A percentile compares a stretch with the other conserved stretches of the same genome.
These are phyloP conservation scores for Botryotinia narcissicola DNA, from an alignment of 2,329 filamentous ascomycete species.

Conservation along the genomic window DNA sequence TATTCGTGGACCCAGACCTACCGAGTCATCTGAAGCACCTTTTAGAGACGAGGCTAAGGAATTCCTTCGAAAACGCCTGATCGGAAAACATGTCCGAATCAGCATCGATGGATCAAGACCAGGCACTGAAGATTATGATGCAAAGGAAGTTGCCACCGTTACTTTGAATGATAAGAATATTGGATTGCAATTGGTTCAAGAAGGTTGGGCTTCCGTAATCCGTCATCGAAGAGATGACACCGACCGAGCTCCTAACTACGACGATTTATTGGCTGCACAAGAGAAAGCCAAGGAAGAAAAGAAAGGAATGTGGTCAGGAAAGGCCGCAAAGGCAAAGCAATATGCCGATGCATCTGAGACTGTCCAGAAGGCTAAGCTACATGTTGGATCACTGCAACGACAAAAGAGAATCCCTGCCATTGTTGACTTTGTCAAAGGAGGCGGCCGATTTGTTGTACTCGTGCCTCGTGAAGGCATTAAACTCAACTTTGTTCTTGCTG, in stretches of 20 bases:
- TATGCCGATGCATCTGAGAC: constrained; percentile 90
- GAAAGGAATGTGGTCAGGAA: constrained; percentile 94
- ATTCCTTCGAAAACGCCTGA: constrained; percentile 87
- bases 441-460: constrained; percentile 86
- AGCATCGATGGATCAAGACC: constrained; percentile 88
- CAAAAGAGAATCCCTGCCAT: constrained; percentile 91
- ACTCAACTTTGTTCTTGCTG: constrained; percentile 89
- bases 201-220: constrained; percentile 90
- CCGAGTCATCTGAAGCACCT: constrained; percentile 80
- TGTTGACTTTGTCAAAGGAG: constrained; percentile 98
- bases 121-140: constrained; percentile 85
- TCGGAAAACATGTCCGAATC: constrained; percentile 92
- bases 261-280: constrained; percentile 78
- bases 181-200: constrained; percentile 80
- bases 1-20: constrained; percentile 85
- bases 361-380: constrained; percentile 92
- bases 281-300: constrained; percentile 80
- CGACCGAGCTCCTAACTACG: constrained; percentile 90
- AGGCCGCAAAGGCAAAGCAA: constrained; percentile 77
- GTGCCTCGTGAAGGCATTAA: constrained; percentile 92
- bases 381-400: constrained; percentile 80
- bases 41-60: constrained; percentile 95
- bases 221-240: constrained; percentile 93
- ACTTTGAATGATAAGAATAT: constrained; percentile 83
- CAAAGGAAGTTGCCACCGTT: constrained; percentile 90